Evolutionary conservation across 345 rosid genomes (phyloP).

Genomic region (Euphorbia tirucalli): DNA sequence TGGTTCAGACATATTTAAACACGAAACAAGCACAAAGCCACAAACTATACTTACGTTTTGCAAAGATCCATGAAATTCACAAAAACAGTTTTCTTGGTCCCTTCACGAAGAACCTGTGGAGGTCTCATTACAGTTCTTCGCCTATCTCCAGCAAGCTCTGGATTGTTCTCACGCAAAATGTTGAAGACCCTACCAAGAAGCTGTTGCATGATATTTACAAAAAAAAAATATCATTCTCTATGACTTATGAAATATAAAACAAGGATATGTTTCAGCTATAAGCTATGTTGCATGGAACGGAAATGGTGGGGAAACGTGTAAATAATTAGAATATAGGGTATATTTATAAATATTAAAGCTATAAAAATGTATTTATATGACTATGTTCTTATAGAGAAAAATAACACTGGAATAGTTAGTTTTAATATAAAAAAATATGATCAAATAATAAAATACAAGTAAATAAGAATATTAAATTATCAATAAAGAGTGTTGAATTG

Average conservation of each 20-base stretch:
- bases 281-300: no score
- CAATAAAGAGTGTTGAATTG: no score
- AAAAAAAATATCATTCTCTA: not conserved
- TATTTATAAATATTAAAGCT: no score
- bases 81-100: slow-evolving; percentile 95
- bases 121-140: slow-evolving; percentile 98
- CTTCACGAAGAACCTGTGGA: slow-evolving; percentile 97
- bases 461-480: no score
- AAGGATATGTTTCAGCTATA: not conserved
- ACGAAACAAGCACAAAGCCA: not conserved
- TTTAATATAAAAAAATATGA: no score
- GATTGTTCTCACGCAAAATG: slow-evolving; percentile 89
- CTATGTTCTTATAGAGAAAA: no score
- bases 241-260: not conserved
- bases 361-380: no score
- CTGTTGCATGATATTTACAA: slow-evolving; percentile 40
- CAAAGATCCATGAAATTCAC: slow-evolving; percentile 98
- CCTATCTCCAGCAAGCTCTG: slow-evolving; percentile 96
- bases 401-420: no score
- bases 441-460: no score
- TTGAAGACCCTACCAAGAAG: slow-evolving; percentile 85
- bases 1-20: not conserved
- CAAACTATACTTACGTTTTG: slow-evolving; percentile 52
- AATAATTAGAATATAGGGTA: no score
- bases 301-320: no score